A percentile compares a stretch with the other conserved stretches of the same genome.
phyloP scores from a whole-genome alignment of 225 moss, liverwort and hornwort genomes.

The Lunularia cruciata region DNA sequence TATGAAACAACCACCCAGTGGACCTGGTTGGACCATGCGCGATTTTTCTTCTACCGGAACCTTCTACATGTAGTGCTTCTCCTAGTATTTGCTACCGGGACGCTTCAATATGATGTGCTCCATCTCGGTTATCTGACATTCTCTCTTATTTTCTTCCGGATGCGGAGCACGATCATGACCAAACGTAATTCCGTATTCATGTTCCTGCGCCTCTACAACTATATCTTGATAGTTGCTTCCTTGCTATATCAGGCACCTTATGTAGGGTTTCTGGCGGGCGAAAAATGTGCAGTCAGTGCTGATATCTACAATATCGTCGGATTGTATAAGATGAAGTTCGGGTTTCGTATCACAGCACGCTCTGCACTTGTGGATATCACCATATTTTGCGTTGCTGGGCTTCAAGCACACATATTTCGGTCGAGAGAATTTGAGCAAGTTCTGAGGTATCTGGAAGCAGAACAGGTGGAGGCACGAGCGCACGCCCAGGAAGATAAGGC shows the following conservation, averaged over 20 bases:
- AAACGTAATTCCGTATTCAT: constrained; percentile 81
- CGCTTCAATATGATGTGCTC: constrained; percentile 92
- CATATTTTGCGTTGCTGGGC: constrained; percentile 84
- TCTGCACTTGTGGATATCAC: constrained; percentile 95
- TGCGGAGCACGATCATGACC: constrained; percentile 92
- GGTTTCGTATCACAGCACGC: constrained; percentile 87
- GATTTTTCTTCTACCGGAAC: constrained; percentile 90
- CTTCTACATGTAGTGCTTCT: constrained; percentile 90
- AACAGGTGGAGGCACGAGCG: constrained; percentile 96
- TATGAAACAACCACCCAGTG: constrained; percentile 79
- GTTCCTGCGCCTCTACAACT: constrained; percentile 86
- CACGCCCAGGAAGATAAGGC: constrained; percentile 98
- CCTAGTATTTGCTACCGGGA: constrained; percentile 92
- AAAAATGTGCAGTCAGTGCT: constrained; percentile 58
- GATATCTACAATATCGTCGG: constrained; percentile 79
- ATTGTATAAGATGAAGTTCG: constrained; percentile 87
- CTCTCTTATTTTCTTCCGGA: constrained; percentile 93
- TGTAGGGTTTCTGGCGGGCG: constrained; percentile 52
- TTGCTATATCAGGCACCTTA: constrained; percentile 91
- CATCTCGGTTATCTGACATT: constrained; percentile 93
- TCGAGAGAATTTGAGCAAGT: constrained; percentile 98
- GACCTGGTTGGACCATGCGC: constrained; percentile 86
- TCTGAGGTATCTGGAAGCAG: constrained; percentile 83
- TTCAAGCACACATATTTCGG: constrained; percentile 86
- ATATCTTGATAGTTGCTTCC: constrained; percentile 78